Percentiles rank a stretch among this genome's conserved stretches.
phyloP scores from a whole-genome alignment of 2,329 filamentous ascomycete genomes.

The Beauveria brongniartii region DNA sequence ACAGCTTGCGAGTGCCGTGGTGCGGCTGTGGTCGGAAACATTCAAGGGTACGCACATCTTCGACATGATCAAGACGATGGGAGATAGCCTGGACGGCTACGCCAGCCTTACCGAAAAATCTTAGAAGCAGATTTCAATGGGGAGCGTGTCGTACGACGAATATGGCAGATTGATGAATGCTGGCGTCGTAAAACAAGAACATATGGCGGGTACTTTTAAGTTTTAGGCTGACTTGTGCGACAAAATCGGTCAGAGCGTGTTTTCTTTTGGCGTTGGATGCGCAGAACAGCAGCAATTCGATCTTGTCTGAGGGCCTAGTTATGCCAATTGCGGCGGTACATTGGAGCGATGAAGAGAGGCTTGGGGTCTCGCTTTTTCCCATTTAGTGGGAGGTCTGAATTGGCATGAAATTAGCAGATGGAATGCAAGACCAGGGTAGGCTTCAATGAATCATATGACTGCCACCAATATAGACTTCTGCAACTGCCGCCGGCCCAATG shows the following conservation, averaged over 20 bases:
- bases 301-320: background rate
- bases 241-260: background rate
- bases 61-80: constrained; percentile 51
- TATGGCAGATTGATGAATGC: background rate
- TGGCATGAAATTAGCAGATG: background rate
- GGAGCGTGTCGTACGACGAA: background rate
- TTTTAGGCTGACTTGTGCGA: background rate
- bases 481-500: too few relatives aligned
- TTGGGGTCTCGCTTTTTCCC: too few relatives aligned
- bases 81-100: constrained; percentile 47
- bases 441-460: background rate
- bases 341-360: background rate
- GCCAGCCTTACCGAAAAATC: constrained; percentile 47
- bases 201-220: background rate
- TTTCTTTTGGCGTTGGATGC: background rate
- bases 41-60: constrained; percentile 56
- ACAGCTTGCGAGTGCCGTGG: constrained; percentile 49
- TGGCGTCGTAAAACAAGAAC: background rate
- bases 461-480: background rate
- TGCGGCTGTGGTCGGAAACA: constrained; percentile 53
- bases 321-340: background rate
- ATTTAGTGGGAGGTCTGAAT: too few relatives aligned
- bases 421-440: background rate
- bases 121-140: background rate
- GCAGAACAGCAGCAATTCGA: background rate